These are phyloP conservation scores for Beauveria asiatica DNA, from an alignment of 2,329 filamentous ascomycete genomes.

Conservation along the genomic window DNA sequence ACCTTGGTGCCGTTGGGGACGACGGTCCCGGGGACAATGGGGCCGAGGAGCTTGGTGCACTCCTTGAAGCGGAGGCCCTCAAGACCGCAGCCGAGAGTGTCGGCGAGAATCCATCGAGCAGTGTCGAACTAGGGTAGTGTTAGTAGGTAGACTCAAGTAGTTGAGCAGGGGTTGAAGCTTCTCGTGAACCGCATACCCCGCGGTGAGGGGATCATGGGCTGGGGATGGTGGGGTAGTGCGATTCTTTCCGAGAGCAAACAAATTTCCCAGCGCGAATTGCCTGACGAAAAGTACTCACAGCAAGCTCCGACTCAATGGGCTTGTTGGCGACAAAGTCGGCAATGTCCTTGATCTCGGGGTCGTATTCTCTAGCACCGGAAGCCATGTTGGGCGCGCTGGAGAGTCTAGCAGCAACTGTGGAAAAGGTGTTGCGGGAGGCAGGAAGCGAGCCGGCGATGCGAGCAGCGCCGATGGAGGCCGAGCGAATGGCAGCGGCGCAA, in stretches of 20 bases:
- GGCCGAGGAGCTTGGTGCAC: constrained; percentile 90
- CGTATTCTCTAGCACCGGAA: constrained; percentile 56
- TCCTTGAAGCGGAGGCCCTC: constrained; percentile 93
- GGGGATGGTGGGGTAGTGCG: constrained; percentile 12
- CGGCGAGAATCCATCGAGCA: constrained; percentile 90
- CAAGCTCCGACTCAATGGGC: constrained; percentile 81
- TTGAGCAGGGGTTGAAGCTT: constrained; percentile 11
- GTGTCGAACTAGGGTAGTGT: constrained; percentile 66
- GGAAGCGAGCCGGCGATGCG: constrained; percentile 25
- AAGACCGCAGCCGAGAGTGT: constrained; percentile 92
- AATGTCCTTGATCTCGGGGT: constrained; percentile 91
- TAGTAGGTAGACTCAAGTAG: neutral
- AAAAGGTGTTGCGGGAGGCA: constrained; percentile 34
- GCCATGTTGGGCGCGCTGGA: constrained; percentile 44
- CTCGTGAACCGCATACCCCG: neutral
- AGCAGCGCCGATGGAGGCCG: constrained; percentile 23
- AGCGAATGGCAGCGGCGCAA: constrained; percentile 24
- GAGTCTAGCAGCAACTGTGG: constrained; percentile 38
- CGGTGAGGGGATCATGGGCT: neutral
- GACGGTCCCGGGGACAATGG: constrained; percentile 78
- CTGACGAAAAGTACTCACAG: constrained; percentile 51
- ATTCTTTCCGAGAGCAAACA: neutral
- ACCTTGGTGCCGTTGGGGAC: constrained; percentile 91
- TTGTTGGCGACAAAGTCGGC: constrained; percentile 91
- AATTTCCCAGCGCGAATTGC: neutral